A percentile compares a stretch with the other conserved stretches of the same genome.
Conservation (phyloP, 805 yeast genomes). For the Monosporozyma yasuniensis region DNA sequence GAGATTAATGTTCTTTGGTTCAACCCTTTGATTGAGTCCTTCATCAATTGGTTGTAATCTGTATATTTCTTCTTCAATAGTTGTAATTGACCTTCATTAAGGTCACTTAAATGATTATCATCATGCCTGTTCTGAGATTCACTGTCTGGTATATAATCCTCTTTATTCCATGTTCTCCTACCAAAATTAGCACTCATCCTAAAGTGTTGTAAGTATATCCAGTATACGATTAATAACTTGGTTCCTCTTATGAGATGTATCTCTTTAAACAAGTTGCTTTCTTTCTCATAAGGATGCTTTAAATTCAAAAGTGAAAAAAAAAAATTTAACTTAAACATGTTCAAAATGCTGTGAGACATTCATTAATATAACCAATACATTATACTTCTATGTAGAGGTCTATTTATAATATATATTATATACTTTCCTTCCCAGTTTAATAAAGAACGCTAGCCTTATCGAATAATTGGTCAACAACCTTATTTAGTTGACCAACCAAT, state of each 20-base stretch:
- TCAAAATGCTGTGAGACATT: background rate
- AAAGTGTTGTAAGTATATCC: background rate
- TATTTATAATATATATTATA: background rate
- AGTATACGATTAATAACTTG: background rate
- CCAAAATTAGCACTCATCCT: conserved; percentile 36
- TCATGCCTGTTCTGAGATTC: conserved; percentile 12
- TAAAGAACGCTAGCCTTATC: conserved; percentile 87
- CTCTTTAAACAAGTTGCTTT: background rate
- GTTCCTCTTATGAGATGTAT: background rate
- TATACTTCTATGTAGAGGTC: background rate
- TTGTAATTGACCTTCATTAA: conserved; percentile 5
- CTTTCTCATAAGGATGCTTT: background rate
- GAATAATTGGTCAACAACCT: conserved; percentile 80
- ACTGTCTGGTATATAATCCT: conserved; percentile 44
- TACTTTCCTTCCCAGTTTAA: conserved; percentile 24
- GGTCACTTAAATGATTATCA: background rate
- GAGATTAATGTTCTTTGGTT: conserved; percentile 30
- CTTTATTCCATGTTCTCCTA: conserved; percentile 64
- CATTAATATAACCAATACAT: background rate
- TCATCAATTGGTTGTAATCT: conserved; percentile 15
- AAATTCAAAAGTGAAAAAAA: background rate
- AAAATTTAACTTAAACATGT: too few species aligned
- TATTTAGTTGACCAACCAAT: conserved; percentile 76
- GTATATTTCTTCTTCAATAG: conserved; percentile 17
- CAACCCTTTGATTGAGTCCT: conserved; percentile 23